A percentile compares a stretch with the other conserved stretches of the same genome.
phyloP scores from a whole-genome alignment of 768 basidiomycete species.

The Austroboletus festivus region DNA sequence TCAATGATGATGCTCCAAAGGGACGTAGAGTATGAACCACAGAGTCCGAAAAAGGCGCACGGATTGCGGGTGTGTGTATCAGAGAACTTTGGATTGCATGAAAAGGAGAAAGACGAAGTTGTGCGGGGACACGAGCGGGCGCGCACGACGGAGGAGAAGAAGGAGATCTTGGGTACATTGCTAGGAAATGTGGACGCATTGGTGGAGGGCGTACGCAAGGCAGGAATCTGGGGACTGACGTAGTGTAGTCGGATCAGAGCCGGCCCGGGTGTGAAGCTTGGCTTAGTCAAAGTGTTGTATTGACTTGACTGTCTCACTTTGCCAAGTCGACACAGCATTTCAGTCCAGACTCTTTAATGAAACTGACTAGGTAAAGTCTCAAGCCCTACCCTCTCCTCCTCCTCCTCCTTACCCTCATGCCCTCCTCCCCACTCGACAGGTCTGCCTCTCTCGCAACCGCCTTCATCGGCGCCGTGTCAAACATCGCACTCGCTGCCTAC shows the following conservation, averaged over 20 bases:
- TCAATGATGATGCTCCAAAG: slow-evolving; percentile 63
- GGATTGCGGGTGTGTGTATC: slow-evolving; percentile 30
- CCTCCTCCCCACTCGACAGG: slow-evolving; percentile 22
- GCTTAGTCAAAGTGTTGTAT: background rate
- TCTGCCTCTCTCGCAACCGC: slow-evolving; percentile 38
- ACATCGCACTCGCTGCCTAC: slow-evolving; percentile 38
- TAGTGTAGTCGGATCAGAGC: slow-evolving; percentile 13
- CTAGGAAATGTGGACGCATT: slow-evolving; percentile 89
- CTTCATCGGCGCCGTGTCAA: slow-evolving; percentile 38
- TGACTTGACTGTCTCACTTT: slow-evolving; percentile 9
- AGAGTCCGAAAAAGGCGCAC: slow-evolving; percentile 62
- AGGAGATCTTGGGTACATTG: slow-evolving; percentile 73
- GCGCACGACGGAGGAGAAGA: slow-evolving; percentile 79
- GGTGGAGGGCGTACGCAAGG: slow-evolving; percentile 82
- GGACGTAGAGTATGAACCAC: slow-evolving; percentile 72
- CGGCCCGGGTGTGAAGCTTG: background rate
- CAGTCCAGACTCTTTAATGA: slow-evolving; percentile 3
- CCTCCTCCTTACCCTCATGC: slow-evolving; percentile 1
- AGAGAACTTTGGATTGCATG: slow-evolving; percentile 15
- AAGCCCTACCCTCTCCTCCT: background rate
- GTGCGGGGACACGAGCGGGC: slow-evolving; percentile 19
- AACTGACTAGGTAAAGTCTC: background rate
- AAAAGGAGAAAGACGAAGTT: no score
- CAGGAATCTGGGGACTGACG: slow-evolving; percentile 81
- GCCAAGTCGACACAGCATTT: slow-evolving; percentile 6